These are phyloP conservation scores for Talaromyces sp. DNA, from an alignment of 2,329 filamentous ascomycete species.

Conservation along the genomic window DNA sequence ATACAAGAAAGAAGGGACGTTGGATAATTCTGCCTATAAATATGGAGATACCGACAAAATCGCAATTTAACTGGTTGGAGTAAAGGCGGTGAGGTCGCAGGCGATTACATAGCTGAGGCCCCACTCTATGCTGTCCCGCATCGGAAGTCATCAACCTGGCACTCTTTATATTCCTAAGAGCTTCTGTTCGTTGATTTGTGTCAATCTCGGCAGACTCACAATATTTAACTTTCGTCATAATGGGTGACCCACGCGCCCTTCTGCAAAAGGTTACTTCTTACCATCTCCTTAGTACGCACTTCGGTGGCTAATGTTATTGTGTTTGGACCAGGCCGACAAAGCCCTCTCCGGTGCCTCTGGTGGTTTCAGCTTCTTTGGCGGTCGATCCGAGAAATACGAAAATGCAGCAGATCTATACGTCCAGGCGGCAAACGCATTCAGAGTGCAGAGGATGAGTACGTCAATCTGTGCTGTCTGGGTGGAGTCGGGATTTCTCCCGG, in stretches of 20 bases:
- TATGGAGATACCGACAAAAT: not conserved
- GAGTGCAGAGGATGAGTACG: constrained; percentile 78
- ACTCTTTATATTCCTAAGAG: not conserved
- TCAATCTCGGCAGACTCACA: not conserved
- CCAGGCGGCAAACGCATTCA: constrained; percentile 87
- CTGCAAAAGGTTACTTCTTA: constrained; percentile 65
- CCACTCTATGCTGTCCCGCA: constrained; percentile 1
- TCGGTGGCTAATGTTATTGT: constrained; percentile 22
- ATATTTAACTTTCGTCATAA: constrained; percentile 35
- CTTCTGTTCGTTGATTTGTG: not conserved
- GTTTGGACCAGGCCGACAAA: constrained; percentile 72
- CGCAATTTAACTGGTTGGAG: not conserved
- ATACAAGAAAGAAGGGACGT: not conserved
- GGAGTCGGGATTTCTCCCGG: no score
- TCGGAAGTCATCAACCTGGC: not conserved
- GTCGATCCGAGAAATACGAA: constrained; percentile 82
- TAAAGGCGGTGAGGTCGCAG: not conserved
- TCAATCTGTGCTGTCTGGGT: not conserved
- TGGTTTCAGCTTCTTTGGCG: constrained; percentile 88
- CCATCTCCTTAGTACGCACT: no score
- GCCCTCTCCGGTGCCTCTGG: constrained; percentile 67
- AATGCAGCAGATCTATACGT: constrained; percentile 82
- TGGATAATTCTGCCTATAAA: not conserved
- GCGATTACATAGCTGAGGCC: constrained; percentile 4
- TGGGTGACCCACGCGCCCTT: constrained; percentile 74